Base-by-base conservation (phyloP, 2,329 filamentous ascomycete species). In the Xylariomycetidae sp. region DNA sequence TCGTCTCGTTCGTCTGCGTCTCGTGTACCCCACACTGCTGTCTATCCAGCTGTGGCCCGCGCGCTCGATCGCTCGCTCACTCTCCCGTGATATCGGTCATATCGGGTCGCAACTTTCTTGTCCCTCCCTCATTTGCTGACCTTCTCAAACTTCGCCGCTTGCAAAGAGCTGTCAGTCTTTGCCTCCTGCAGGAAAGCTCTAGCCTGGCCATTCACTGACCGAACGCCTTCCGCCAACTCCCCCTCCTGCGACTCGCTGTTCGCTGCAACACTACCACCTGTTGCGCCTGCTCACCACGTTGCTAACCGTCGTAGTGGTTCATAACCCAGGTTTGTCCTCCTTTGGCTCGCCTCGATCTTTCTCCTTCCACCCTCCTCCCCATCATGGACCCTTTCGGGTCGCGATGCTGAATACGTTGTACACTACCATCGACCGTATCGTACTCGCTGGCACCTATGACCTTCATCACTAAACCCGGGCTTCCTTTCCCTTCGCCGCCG, bases 331-430 rank as follows among this genome's bases (percentile, higher is more conserved):
- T 57, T 45, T 52, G 54, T 57, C 47, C 18, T 29, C 47, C 41
- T 44, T 35, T 37, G 35, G 36, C 38, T 39, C 39, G 41, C 45
- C 40, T 44, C 39, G 40, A 35, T 25, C 37, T 37, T 37, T 40
- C 39, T 41, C 34, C 37, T 46, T 39, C 36, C 40, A 42, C 38
- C 38, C 34, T 32, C 41, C n/a, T 34, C 38, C 45, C 38, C 37
- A 49, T 45, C 42, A 58, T 58, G 58, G 56, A 58, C 58, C 57
- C 58, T 49, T 48, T 42, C 40, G 58, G 57, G 56, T 58, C 56
- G 43, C 44, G 42, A 38, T 47, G 47, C 47, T 49, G 49, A 55
- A 49, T 40, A 44, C 45, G 36, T 51, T 58, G 57, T 59, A 57
- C 48, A 49, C 47, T 56, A 59, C 40, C 43, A 44, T 31, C 36